Evolutionary conservation across 2,329 filamentous ascomycete genomes (phyloP).

Genomic region (Alternaria hordeiaustralica): DNA sequence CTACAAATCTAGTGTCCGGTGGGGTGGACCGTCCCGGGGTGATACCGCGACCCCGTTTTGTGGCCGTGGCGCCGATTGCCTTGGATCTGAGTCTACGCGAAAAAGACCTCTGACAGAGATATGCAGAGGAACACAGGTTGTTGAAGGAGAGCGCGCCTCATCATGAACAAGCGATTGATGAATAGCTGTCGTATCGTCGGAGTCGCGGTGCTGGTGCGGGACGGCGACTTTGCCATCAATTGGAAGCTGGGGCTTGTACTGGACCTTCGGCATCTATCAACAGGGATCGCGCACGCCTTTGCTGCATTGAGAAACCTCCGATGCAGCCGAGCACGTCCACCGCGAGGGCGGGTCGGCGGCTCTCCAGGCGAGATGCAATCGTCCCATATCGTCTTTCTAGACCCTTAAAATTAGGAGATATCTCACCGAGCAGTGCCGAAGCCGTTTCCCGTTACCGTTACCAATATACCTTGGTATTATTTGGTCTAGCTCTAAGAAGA

Average conservation of each 20-base stretch:
- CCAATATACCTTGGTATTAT: background rate
- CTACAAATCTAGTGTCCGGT: slow-evolving; percentile 3
- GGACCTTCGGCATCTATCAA: background rate
- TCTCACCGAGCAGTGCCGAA: background rate
- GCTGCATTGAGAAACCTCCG: background rate
- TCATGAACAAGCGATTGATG: background rate
- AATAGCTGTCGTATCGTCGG: background rate
- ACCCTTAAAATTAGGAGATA: background rate
- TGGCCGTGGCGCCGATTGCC: background rate
- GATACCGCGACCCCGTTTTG: background rate
- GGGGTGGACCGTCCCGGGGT: background rate
- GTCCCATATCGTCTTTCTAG: background rate
- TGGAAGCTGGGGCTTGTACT: background rate
- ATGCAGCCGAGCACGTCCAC: background rate
- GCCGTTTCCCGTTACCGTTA: background rate
- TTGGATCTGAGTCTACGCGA: background rate
- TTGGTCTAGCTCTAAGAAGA: background rate
- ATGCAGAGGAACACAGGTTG: background rate
- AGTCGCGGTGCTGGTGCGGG: background rate
- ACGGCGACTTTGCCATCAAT: background rate
- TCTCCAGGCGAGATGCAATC: slow-evolving; percentile 1
- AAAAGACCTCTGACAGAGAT: background rate
- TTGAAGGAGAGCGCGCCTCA: background rate
- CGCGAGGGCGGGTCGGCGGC: slow-evolving; percentile 4
- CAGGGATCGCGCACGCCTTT: background rate